Evolutionary conservation across 139 green algal genomes (phyloP), one percentile per base, ranked within the genome.

Genomic region (Micractinium conductrix): DNA sequence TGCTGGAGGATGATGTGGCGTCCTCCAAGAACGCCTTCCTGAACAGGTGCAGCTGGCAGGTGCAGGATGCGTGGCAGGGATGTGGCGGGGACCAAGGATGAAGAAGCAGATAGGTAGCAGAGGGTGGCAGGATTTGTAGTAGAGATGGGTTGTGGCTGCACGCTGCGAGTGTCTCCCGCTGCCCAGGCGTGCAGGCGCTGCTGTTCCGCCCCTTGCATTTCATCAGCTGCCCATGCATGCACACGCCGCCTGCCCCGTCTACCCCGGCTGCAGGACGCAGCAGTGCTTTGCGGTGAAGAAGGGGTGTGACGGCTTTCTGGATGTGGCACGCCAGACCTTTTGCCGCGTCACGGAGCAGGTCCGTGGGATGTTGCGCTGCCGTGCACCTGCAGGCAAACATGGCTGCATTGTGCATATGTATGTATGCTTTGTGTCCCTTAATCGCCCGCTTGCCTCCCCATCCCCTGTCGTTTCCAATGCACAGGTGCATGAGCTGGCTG

Each of bases 291-390:
- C 92, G 17, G 87, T 98, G 8, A 92, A 89, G 30, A 70, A 78
- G 12, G 89, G 90, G 0, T 79, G 93, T 16, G 93, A 96, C 81
- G 87, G 87, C 28, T 89, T 98, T 58, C 85, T 98, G 78, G 95
- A 97, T 62, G 67, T 98, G n/a, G 92, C 93, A 0, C 89, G 96
- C 30, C 58, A 71, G 35, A 90, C 80, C 65, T 98, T 98, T 83
- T 96, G 89, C 67, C 89, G 92, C 16, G 87, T 93, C n/a, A 98
- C 94, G 2, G 93, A 98, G 78, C 75, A 85, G 58, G 76, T 38
- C 42, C 42, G 72, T 30, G n/a, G 43, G n/a, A n/a, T n/a, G n/a
- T n/a, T n/a, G n/a, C n/a, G n/a, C n/a, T n/a, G n/a, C n/a, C n/a
- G n/a, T n/a, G n/a, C n/a, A n/a, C n/a, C n/a, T n/a, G n/a, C n/a